These are phyloP conservation scores for Geotrichum macrosporum DNA, from an alignment of 1,139 yeast species.

Conservation along the genomic window DNA sequence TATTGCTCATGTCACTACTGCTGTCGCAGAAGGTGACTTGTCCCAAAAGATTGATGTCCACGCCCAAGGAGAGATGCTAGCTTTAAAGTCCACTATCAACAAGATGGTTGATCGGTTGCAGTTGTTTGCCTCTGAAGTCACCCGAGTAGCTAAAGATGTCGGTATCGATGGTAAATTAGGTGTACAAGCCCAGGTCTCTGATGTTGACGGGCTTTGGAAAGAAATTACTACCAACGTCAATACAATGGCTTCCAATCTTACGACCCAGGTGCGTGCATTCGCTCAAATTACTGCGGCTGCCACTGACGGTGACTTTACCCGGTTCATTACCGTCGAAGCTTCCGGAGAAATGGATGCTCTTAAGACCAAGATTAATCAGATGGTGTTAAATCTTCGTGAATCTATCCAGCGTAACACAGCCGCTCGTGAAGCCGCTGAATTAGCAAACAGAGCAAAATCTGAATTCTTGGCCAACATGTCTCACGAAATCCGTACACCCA, in stretches of 20 bases:
- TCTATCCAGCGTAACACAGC: slow-evolving; percentile 88
- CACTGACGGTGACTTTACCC: slow-evolving; percentile 86
- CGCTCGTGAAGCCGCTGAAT: slow-evolving; percentile 89
- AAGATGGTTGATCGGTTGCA: slow-evolving; percentile 91
- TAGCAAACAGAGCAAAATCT: slow-evolving; percentile 85
- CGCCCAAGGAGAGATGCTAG: slow-evolving; percentile 79
- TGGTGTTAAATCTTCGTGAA: slow-evolving; percentile 83
- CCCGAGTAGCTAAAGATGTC: slow-evolving; percentile 86
- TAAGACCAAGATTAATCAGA: slow-evolving; percentile 84
- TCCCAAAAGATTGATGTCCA: slow-evolving; percentile 84
- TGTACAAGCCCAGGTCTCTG: slow-evolving; percentile 85
- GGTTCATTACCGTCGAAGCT: slow-evolving; percentile 87
- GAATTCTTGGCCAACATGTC: slow-evolving; percentile 90
- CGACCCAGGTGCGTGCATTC: slow-evolving; percentile 88
- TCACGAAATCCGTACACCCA: slow-evolving; percentile 87
- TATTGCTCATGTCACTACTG: slow-evolving; percentile 86
- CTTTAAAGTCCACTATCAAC: slow-evolving; percentile 73
- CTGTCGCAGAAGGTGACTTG: slow-evolving; percentile 87
- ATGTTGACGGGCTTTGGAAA: slow-evolving; percentile 89
- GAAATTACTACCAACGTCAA: slow-evolving; percentile 90
- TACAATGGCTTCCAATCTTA: slow-evolving; percentile 86
- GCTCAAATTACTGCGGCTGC: slow-evolving; percentile 94
- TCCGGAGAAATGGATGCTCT: slow-evolving; percentile 92
- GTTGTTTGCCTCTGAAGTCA: slow-evolving; percentile 81
- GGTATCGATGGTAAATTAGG: slow-evolving; percentile 92